These are phyloP conservation scores for Solanum hybrid DNA, from an alignment of 305 asterid genomes.

Conservation along the genomic window DNA sequence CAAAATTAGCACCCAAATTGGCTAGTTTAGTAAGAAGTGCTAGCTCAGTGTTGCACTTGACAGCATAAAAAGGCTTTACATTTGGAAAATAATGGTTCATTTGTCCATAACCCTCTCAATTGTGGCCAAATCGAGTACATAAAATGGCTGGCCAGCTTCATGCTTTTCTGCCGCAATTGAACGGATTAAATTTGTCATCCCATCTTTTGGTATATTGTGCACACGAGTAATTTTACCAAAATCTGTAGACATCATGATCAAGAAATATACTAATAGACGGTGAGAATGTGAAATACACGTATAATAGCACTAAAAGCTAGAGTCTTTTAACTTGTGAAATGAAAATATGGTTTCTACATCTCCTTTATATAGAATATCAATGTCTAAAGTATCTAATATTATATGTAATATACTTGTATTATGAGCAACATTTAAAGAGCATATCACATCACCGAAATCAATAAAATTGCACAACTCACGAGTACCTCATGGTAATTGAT, in stretches of 20 bases:
- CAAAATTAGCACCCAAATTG: constrained; percentile 4
- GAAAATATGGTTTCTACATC: background rate
- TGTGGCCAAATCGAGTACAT: background rate
- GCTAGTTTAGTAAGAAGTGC: constrained; percentile 1
- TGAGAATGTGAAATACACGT: background rate
- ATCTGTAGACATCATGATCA: background rate
- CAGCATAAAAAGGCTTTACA: constrained; percentile 7
- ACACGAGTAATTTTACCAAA: background rate
- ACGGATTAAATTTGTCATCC: background rate
- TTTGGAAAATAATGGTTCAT: background rate
- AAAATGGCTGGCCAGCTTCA: background rate
- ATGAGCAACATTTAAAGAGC: background rate
- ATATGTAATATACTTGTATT: background rate
- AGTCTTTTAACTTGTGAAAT: background rate
- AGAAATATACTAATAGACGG: background rate
- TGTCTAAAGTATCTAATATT: background rate
- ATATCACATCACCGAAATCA: background rate
- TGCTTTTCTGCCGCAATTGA: background rate
- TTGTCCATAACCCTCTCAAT: background rate
- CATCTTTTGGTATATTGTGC: background rate
- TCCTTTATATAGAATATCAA: background rate
- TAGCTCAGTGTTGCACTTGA: constrained; percentile 4
- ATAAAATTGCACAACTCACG: background rate
- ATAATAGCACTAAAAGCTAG: background rate
- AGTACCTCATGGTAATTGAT: background rate